Conservation (phyloP, 306 rosid species). For the Fagus crenata region DNA sequence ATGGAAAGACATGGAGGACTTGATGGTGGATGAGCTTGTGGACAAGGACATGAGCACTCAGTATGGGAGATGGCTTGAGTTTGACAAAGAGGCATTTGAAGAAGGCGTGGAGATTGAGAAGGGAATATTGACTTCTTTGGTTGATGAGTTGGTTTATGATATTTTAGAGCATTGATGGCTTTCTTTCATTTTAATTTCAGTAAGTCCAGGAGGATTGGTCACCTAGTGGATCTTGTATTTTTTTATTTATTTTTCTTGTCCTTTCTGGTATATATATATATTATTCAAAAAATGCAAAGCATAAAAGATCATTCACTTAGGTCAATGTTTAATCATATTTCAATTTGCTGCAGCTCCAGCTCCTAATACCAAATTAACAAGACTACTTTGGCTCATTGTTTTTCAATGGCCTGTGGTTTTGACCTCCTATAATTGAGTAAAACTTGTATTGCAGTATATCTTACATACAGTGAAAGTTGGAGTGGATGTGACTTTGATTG, state of each 20-base stretch:
- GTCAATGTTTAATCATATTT: background rate
- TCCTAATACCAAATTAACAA: background rate
- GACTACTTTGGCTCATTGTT: background rate
- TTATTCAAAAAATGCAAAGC: slow-evolving; percentile 2
- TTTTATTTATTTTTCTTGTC: background rate
- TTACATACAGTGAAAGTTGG: background rate
- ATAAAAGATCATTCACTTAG: background rate
- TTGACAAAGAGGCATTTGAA: slow-evolving; percentile 60
- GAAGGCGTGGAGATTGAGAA: slow-evolving; percentile 62
- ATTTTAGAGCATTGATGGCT: slow-evolving; percentile 32
- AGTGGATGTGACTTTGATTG: background rate
- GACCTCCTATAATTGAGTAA: background rate
- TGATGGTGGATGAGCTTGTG: slow-evolving; percentile 73
- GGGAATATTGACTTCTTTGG: slow-evolving; percentile 47
- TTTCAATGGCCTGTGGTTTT: background rate
- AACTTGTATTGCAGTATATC: background rate
- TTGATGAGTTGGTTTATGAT: slow-evolving; percentile 68
- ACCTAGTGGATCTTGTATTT: slow-evolving; percentile 17
- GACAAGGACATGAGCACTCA: slow-evolving; percentile 74
- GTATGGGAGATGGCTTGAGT: slow-evolving; percentile 74
- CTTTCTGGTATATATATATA: background rate
- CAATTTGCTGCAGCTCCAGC: background rate
- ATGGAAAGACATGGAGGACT: slow-evolving; percentile 60
- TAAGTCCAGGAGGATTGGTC: slow-evolving; percentile 25
- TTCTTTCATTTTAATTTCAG: slow-evolving; percentile 2